Base-by-base conservation (phyloP, 177 flowering plant genomes). In the Vitis hybrid region DNA sequence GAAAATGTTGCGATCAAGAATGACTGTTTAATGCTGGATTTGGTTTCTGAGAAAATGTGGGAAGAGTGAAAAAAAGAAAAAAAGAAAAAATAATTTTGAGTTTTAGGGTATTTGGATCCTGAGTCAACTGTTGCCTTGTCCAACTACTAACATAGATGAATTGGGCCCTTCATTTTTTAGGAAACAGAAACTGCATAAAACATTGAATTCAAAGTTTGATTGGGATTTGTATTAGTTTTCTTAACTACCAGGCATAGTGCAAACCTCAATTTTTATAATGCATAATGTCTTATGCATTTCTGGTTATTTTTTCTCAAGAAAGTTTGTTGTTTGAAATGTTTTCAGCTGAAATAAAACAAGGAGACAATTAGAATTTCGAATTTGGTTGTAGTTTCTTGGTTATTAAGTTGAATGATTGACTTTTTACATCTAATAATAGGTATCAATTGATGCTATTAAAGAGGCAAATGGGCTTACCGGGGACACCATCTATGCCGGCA, bases 391-490 rank as follows among this genome's bases (percentile, higher is more conserved):
- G 28, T 24, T 24, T 24, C 28, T 24, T 24, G 28, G 28, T 24
- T 24, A 24, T 24, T 24, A 13, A 19, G 38, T 31, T 65, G 47
- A 1, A 15, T 19, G n/a, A 4, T 15, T 64, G 47, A 38, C 47
- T 47, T 10, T 49, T 52, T 58, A 14, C 28, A 11, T 28, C 13
- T 51, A n/a, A 59, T 19, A 3, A 33, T 68, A 84, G 87, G 85
- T 82, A 6, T 70, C 83, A 13, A 69, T 84, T 52, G 78, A 77
- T 73, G 83, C 82, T 18, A 75, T 84, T 47, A 84, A 82, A 63
- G 81, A 82, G 67, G 87, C 83, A 28, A 84, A 84, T 80, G 87
- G 82, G 63, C 78, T 82, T n/a, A 64, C 73, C 17, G 78, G 82
- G 47, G 77, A 80, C 70, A 82, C 81, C 20, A 80, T 82, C 44